phyloP scores from a whole-genome alignment of 257 asterid species.

The Coffea eugenioides region DNA sequence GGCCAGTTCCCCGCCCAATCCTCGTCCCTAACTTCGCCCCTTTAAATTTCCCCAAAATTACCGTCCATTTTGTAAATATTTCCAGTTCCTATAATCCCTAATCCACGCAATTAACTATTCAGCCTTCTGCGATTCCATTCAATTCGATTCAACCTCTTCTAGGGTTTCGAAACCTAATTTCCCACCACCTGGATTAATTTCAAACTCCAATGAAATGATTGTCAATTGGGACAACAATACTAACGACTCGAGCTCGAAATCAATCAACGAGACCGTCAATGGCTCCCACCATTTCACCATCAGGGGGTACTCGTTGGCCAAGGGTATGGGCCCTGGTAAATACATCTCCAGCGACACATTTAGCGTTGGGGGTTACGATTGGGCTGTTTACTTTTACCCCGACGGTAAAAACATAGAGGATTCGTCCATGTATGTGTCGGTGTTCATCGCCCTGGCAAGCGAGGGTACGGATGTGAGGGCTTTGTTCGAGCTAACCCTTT shows the following conservation, averaged over 20 bases:
- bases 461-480: slow-evolving; percentile 92
- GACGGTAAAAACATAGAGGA: slow-evolving; percentile 85
- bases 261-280: slow-evolving; percentile 78
- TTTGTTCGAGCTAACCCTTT: slow-evolving; percentile 66
- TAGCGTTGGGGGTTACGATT: slow-evolving; percentile 72
- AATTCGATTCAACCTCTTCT: not conserved
- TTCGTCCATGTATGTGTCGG: slow-evolving; percentile 66
- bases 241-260: slow-evolving; percentile 56
- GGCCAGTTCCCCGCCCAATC: too few species aligned
- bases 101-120: too few species aligned
- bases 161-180: slow-evolving; percentile 25
- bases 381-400: slow-evolving; percentile 89
- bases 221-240: slow-evolving; percentile 22
- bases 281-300: slow-evolving; percentile 84
- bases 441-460: slow-evolving; percentile 76
- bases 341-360: slow-evolving; percentile 72
- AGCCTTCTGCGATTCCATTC: too few species aligned
- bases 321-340: slow-evolving; percentile 84
- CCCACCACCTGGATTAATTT: not conserved
- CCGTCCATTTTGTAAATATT: too few species aligned
- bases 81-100: too few species aligned
- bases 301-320: slow-evolving; percentile 80
- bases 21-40: too few species aligned
- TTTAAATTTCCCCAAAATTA: too few species aligned
- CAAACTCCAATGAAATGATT: slow-evolving; percentile 44